Base-by-base conservation (phyloP, 2,329 filamentous ascomycete species). In the Microcyclospora tardicrescens region DNA sequence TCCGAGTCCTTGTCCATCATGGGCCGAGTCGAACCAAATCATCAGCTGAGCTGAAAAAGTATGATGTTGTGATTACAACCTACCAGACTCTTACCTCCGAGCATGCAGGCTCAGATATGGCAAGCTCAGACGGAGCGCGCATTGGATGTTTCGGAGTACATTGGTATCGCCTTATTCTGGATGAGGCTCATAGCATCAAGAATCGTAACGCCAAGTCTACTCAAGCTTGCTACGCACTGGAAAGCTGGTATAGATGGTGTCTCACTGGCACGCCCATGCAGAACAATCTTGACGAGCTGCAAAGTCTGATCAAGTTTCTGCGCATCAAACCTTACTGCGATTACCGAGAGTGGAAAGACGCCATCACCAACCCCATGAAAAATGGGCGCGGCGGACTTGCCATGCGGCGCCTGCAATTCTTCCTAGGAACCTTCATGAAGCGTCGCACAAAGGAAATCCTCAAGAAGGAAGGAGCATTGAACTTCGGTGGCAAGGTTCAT, bases 131-230 rank as follows among this genome's bases (percentile, higher is more conserved):
- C 37, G 73, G 73, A 9, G 61, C 77, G 30, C 81, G 87, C 54
- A 75, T 79, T 37, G 89, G 87, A 10, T 89, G 87, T 53, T 95
- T 95, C 55, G 86, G 84, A 10, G 68, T 95, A 5, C 78, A 89
- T 53, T 98, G 91, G 91, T 96, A 91, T 65, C 81, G 91, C 37
- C 75, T 95, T 44, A 89, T 98, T 47, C 72, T 98, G 2, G 91
- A 98, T 47, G 91, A 98, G 65, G 91, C 91, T 1, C 91, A 98
- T 60, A 93, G 84, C 2, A 95, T 98, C 72, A 98, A 98, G 66
- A 98, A 98, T 57, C 80, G 89, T 46, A 94, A 93, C 49, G 86
- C 91, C 15, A 98, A 98, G 63, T 80, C 84, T 31, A 94, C 89
- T 1, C 86, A 94, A 58, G 87, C 91, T 2, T 91, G 84, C 48